Conservation (phyloP, 2,329 filamentous ascomycete species). For the Paecilomyces sp. region DNA sequence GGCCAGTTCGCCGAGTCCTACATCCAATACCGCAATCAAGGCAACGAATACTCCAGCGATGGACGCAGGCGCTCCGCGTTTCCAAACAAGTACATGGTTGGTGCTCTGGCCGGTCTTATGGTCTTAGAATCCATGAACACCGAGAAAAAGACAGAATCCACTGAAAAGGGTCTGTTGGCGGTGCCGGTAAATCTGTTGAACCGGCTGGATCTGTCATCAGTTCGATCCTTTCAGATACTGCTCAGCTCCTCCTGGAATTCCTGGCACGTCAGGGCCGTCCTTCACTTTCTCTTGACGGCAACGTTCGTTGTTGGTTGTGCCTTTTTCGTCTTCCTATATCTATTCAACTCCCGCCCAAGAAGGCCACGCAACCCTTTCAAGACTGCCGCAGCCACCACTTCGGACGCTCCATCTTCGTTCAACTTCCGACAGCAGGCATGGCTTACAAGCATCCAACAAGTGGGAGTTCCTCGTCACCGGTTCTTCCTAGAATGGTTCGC, state of each 20-base stretch:
- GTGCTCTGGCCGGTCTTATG: slow-evolving; percentile 87
- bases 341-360: slow-evolving; percentile 52
- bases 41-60: slow-evolving; percentile 26
- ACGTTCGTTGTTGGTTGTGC: slow-evolving; percentile 47
- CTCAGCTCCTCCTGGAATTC: slow-evolving; percentile 23
- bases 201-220: slow-evolving; percentile 18
- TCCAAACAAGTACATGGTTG: slow-evolving; percentile 77
- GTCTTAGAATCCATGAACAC: slow-evolving; percentile 72
- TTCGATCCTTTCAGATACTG: slow-evolving; percentile 17
- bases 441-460: slow-evolving; percentile 86
- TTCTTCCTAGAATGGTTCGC: slow-evolving; percentile 81
- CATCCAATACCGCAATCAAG: slow-evolving; percentile 21
- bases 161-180: slow-evolving; percentile 60
- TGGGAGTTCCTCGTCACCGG: slow-evolving; percentile 82
- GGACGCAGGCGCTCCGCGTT: slow-evolving; percentile 44
- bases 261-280: slow-evolving; percentile 30
- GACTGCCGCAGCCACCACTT: slow-evolving; percentile 13
- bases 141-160: slow-evolving; percentile 55
- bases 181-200: slow-evolving; percentile 55
- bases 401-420: slow-evolving; percentile 63
- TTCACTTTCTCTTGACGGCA: slow-evolving; percentile 43
- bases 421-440: slow-evolving; percentile 82
- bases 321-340: slow-evolving; percentile 50
- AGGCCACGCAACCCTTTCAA: slow-evolving; percentile 42
- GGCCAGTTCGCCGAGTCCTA: slow-evolving; percentile 33